Base-by-base conservation (phyloP, 2,329 filamentous ascomycete species). In the Tolypocladium ophioglossoides region DNA sequence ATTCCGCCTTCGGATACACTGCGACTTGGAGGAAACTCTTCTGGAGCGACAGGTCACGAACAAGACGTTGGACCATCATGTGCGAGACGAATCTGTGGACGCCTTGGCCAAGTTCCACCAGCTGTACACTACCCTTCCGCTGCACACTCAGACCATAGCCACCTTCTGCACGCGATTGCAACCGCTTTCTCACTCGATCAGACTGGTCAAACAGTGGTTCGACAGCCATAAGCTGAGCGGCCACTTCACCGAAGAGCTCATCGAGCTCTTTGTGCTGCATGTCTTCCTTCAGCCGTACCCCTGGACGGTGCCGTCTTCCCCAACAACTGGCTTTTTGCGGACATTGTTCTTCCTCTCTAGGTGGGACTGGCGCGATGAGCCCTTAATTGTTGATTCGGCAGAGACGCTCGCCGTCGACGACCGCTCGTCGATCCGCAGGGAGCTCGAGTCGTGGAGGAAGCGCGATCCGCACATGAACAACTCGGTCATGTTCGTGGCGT, bases 311-410 rank as follows among this genome's bases (percentile, higher is more conserved):
- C 92, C 95, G 0, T 86, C 87, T 0, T 92, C 86, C 61, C 77
- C 86, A 11, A 84, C 84, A 62, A 86, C 86, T 0, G 94, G 89
- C 5, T 92, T 99, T 65, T 71, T 95, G 32, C 84, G 91, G 24
- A 88, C 89, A 1, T 74, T 99, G 1, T 74, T 85, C 35, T 87
- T 92, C 68, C 76, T 99, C 16, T 83, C 91, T 1, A 79, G 84
- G 44, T 99, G 94, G 91, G 90, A 97, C 67, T 99, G 94, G 94
- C 83, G 88, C 32, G 77, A 84, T 9, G 85, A 91, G 52, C 87
- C 94, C 1, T 76, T 97, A 35, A 77, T 96, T 37, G 78, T 96
- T 30, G 90, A 96, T 67, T 68, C 70, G 6, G 79, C 83, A 12
- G 80, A 78, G 56, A 79, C 83, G 16, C 76, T 95, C 64, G 79